These are phyloP conservation scores for Bretschneidera sinensis DNA, from an alignment of 345 rosid species.

Conservation along the genomic window DNA sequence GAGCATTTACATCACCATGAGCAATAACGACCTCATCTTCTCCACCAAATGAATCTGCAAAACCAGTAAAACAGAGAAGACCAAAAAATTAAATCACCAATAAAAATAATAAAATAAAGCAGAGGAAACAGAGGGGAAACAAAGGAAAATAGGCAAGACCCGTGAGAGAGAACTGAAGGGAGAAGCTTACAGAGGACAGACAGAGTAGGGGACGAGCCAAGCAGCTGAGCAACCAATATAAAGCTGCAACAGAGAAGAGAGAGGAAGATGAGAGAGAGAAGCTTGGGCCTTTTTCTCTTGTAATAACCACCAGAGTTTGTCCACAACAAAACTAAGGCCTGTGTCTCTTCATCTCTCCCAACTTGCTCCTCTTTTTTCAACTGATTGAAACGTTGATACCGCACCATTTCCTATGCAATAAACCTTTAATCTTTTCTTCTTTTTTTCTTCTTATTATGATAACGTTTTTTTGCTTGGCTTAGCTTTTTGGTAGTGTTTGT, in stretches of 20 bases:
- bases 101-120: background rate
- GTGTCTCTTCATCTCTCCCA: constrained; percentile 33
- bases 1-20: constrained; percentile 25
- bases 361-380: constrained; percentile 41
- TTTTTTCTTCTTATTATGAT: background rate
- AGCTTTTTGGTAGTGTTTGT: background rate
- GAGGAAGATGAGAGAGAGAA: constrained; percentile 53
- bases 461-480: background rate
- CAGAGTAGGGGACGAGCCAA: constrained; percentile 41
- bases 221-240: constrained; percentile 45
- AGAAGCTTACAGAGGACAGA: constrained; percentile 50
- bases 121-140: background rate
- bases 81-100: background rate
- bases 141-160: background rate
- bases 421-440: too few relatives aligned
- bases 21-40: constrained; percentile 31
- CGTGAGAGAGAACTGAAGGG: background rate
- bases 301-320: constrained; percentile 28
- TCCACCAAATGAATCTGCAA: constrained; percentile 51
- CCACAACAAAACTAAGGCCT: constrained; percentile 25
- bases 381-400: constrained; percentile 41
- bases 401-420: constrained; percentile 43
- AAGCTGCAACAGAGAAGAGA: constrained; percentile 58
- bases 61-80: constrained; percentile 10
- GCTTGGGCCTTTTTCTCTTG: constrained; percentile 55